Percentiles rank a stretch among this genome's conserved stretches.
These are phyloP conservation scores for Sextonia rubra DNA, from an alignment of 164 flowering plant genomes.

Conservation along the genomic window DNA sequence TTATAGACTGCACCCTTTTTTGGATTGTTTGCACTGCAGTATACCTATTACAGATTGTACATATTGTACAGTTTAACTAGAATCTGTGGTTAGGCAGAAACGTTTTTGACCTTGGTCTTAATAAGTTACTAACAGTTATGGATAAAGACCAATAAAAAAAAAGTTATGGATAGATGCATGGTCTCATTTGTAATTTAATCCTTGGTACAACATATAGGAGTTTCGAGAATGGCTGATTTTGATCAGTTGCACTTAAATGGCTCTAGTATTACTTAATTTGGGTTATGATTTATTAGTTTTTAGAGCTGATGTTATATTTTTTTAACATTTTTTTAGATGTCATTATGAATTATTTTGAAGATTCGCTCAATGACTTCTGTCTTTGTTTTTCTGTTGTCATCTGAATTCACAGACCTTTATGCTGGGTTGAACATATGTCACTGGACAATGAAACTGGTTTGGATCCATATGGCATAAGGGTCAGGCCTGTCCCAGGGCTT, in stretches of 20 bases:
- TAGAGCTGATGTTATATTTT: neutral
- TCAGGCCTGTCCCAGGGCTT: conserved; percentile 59
- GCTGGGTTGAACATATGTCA: conserved; percentile 68
- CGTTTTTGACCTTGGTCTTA: too few relatives aligned
- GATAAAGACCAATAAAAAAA: too few relatives aligned
- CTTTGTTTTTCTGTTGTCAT: neutral
- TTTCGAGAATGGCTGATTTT: neutral
- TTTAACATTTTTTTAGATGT: neutral
- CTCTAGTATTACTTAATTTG: neutral
- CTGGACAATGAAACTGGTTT: conserved; percentile 63
- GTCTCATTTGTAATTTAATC: neutral
- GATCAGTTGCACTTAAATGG: neutral
- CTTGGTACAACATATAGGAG: neutral
- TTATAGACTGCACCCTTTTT: too few relatives aligned
- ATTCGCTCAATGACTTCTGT: neutral
- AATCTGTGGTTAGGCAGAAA: too few relatives aligned
- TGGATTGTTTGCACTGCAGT: too few relatives aligned
- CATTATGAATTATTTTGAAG: neutral
- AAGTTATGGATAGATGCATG: neutral
- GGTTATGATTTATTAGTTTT: too few relatives aligned
- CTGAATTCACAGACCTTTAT: conserved; percentile 41
- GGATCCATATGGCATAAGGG: conserved; percentile 53
- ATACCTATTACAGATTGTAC: too few relatives aligned
- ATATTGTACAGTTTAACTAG: too few relatives aligned
- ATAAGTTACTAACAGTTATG: too few relatives aligned